Conservation (phyloP, 1,284 basidiomycete genomes). For the Pterulicium gracile region DNA sequence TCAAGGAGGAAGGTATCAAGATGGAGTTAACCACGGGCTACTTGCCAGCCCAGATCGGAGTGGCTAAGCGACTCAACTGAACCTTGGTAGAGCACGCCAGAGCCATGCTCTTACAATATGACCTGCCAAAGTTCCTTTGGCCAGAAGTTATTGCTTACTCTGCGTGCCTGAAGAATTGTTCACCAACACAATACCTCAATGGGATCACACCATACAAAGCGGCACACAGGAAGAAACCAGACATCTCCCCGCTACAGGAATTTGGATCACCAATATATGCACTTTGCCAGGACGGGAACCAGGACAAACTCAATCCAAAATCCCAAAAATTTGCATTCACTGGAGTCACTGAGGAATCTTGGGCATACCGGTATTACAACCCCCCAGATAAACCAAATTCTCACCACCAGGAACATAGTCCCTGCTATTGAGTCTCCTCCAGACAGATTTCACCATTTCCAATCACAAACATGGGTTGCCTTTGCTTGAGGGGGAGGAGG, state of each 20-base stretch:
- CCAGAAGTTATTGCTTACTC: constrained; percentile 3
- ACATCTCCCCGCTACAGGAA: neutral
- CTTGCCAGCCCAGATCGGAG: constrained; percentile 16
- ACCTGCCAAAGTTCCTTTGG: constrained; percentile 5
- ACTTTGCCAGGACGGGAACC: neutral
- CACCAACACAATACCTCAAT: constrained; percentile 1
- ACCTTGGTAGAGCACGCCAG: constrained; percentile 14
- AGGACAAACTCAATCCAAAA: neutral
- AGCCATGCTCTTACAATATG: constrained; percentile 3
- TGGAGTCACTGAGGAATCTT: neutral
- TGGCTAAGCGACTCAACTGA: constrained; percentile 14
- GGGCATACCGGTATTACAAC: neutral
- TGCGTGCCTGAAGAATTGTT: constrained; percentile 3
- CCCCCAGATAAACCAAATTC: neutral
- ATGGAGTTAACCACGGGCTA: constrained; percentile 11
- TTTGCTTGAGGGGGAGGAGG: no score
- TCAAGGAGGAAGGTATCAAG: constrained; percentile 10
- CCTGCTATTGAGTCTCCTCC: neutral
- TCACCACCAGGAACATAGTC: neutral
- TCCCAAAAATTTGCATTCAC: neutral
- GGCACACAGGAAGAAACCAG: neutral
- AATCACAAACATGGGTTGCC: no score
- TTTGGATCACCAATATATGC: neutral
- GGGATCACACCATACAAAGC: constrained; percentile 2
- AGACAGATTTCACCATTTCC: no score